Base-by-base conservation (phyloP, 2,329 filamentous ascomycete species). In the Acrodontium crateriforme region DNA sequence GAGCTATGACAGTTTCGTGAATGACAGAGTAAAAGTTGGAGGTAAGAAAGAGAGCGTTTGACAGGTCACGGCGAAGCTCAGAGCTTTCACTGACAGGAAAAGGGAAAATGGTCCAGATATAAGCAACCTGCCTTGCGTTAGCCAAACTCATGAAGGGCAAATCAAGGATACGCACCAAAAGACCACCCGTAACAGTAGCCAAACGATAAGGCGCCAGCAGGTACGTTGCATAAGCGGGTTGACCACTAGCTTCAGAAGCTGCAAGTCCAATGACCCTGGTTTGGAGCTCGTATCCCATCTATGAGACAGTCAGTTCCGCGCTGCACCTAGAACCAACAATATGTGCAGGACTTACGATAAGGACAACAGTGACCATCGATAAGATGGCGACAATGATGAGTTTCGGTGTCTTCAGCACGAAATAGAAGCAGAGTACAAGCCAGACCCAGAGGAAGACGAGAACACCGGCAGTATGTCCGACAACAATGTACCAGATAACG, bases 61-160 rank as follows among this genome's bases (percentile, higher is more conserved):
- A 76, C 2, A 84, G 58, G 37, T 78, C 74, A 39, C 71, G 70
- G 6, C 79, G 67, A 5, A 85, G 61, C 42, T 72, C 71, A 2
- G 72, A 72, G 26, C 77, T 71, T 41, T 83, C 79, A 0, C 75
- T 76, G 22, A 81, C 63, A 0, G 78, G 77, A 36, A 68, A 78
- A 0, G 78, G 78, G 46, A 83, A 81, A 32, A 81, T 66, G 0
- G 78, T 83, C 77, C 77, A 84, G 44, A 84, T 60, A 46, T 80
- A 83, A 3, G 77, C 76, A n/a, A n/a, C n/a, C n/a, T n/a, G n/a
- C n/a, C n/a, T n/a, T n/a, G n/a, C n/a, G n/a, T n/a, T n/a, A n/a
- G n/a, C n/a, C n/a, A n/a, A n/a, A n/a, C n/a, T n/a, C n/a, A n/a
- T n/a, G n/a, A n/a, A n/a, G n/a, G n/a, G n/a, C n/a, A n/a, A n/a